Evolutionary conservation across 441 rosid species (phyloP), one percentile per base, ranked within the genome.

Genomic region (Jatropha podagrica): DNA sequence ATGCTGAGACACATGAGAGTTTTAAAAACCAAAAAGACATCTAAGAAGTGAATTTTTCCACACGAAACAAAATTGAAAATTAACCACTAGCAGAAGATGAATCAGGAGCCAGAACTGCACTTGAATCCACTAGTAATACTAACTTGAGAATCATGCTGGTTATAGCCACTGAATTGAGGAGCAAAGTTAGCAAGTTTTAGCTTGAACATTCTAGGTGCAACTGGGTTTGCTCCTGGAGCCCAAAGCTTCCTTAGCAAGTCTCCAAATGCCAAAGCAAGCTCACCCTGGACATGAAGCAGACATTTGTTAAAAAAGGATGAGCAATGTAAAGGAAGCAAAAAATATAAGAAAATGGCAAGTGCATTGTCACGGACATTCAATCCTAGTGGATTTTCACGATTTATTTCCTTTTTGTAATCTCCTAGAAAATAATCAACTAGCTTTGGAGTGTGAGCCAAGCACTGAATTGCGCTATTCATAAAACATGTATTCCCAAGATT

Each of bases 401-500:
- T 88, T 79, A 90, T 82, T 79, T 90, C 91, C 78, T 72, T 85
- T 23, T 52, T 78, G 65, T 87, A 90, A 72, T 90, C 91, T 72
- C 88, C 88, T 11, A 85, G 84, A 71, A 90, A 90, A 83, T 83
- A 90, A 73, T 90, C 90, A 76, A 89, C 91, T 58, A 91, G 85
- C 83, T 82, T 81, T 17, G 90, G 85, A 2, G 96, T 87, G 81
- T 85, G 93, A 4, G 80, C 90, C 80, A 90, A 78, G 80, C 94
- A 91, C 81, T 88, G 96, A 58, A 88, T 74, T 75, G 89, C 85
- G 67, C 91, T 91, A 82, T 91, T 91, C 94, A 91, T 88, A 80
- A 91, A 88, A 76, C 96, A 89, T 72, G 96, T 91, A 78, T 90
- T 90, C 77, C 94, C 94, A 79, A 91, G 96, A 81, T 91, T 91